Evolutionary conservation across 2,329 filamentous ascomycete genomes (phyloP).

Genomic region (Aciculosporium take): DNA sequence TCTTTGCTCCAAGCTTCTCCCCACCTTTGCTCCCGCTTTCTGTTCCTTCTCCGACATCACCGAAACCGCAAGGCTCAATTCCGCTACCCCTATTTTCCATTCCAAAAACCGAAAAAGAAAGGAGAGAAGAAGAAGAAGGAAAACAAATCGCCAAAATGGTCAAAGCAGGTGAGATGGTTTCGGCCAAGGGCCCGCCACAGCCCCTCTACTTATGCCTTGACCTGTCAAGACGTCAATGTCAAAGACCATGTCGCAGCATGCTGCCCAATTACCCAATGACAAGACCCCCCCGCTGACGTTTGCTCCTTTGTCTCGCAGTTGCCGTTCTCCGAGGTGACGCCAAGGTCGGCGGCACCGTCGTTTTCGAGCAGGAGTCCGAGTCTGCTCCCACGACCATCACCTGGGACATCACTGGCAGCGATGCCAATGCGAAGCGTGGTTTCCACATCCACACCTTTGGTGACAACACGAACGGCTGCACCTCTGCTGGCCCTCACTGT

Average conservation of each 20-base stretch:
- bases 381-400: conserved; percentile 68
- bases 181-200: too few species aligned
- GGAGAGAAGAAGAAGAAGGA: conserved; percentile 10
- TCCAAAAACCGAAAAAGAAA: conserved; percentile 12
- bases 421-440: conserved; percentile 89
- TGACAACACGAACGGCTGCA: conserved; percentile 99
- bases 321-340: conserved; percentile 96
- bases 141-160: conserved; percentile 70
- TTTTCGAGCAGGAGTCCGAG: conserved; percentile 87
- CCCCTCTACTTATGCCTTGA: conserved; percentile 11
- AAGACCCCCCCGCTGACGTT: conserved; percentile 1
- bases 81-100: not conserved
- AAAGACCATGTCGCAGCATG: not conserved
- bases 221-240: conserved; percentile 11
- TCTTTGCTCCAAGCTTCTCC: conserved; percentile 6
- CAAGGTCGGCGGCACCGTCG: conserved; percentile 84
- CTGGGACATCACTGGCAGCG: conserved; percentile 86
- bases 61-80: conserved; percentile 2
- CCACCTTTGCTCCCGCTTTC: conserved; percentile 8
- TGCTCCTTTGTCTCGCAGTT: conserved; percentile 42
- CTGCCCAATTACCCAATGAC: conserved; percentile 3
- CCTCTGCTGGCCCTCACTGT: conserved; percentile 95
- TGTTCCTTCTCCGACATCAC: conserved; percentile 6
- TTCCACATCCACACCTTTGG: conserved; percentile 99
- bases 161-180: conserved; percentile 67